A percentile compares a stretch with the other conserved stretches of the same genome.
Conservation (phyloP, 2,329 filamentous ascomycete species). For the Claviceps pusilla region DNA sequence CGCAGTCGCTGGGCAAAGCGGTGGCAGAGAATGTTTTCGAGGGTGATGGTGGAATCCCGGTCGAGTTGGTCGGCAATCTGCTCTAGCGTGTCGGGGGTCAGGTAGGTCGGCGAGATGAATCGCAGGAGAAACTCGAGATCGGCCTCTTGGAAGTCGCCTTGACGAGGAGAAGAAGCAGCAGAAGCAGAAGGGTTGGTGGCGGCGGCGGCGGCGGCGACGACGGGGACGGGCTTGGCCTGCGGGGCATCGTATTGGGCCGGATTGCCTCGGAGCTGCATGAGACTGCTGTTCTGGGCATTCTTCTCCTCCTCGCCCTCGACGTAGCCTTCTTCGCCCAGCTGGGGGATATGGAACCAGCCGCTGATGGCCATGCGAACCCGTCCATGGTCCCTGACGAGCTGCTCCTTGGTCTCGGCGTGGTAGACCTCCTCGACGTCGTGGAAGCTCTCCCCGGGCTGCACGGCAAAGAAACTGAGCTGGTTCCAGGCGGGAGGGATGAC, state of each 20-base stretch:
- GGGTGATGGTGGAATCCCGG: constrained; percentile 68
- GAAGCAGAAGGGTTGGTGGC: constrained; percentile 8
- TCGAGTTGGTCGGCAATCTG: constrained; percentile 67
- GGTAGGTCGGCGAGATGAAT: constrained; percentile 78
- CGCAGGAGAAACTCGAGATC: constrained; percentile 83
- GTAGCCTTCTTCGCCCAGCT: constrained; percentile 84
- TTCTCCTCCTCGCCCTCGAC: constrained; percentile 78
- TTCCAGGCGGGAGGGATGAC: constrained; percentile 92
- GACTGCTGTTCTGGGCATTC: constrained; percentile 73
- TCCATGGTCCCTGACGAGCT: constrained; percentile 53
- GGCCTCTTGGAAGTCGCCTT: constrained; percentile 51
- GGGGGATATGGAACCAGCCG: constrained; percentile 97
- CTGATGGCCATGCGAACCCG: constrained; percentile 93
- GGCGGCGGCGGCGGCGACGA: constrained; percentile 5
- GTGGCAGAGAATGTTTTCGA: constrained; percentile 62
- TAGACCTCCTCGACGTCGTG: constrained; percentile 99
- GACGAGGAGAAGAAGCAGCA: constrained; percentile 29
- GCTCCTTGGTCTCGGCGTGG: constrained; percentile 43
- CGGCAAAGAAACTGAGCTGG: constrained; percentile 94
- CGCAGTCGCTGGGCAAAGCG: constrained; percentile 63
- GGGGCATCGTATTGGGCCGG: constrained; percentile 81
- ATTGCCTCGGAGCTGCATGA: constrained; percentile 85
- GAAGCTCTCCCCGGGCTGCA: constrained; percentile 96
- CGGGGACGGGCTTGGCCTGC: constrained; percentile 40
- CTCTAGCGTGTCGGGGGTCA: constrained; percentile 81